phyloP scores from a whole-genome alignment of 2,329 filamentous ascomycete species.

The Aureobasidium mangrovei region DNA sequence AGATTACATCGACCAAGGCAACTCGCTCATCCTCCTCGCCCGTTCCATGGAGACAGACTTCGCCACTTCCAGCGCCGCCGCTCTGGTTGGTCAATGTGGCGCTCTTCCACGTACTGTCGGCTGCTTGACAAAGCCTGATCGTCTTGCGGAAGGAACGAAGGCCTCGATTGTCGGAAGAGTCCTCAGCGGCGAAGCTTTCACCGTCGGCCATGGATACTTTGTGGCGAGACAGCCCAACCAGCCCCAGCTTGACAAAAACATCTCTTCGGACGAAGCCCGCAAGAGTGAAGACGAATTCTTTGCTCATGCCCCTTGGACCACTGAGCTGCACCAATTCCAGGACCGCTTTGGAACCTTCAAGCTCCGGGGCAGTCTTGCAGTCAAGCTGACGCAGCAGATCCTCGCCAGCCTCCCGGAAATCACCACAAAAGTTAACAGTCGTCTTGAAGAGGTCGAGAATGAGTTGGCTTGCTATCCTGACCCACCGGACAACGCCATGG shows the following conservation, averaged over 20 bases:
- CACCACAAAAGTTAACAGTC: conserved; percentile 33
- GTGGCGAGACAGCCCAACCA: conserved; percentile 59
- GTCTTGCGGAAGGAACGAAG: conserved; percentile 46
- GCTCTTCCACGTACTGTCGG: conserved; percentile 38
- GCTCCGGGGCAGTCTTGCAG: conserved; percentile 42
- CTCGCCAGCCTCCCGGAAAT: conserved; percentile 34
- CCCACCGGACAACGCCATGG: conserved; percentile 54
- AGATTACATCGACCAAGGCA: conserved; percentile 59
- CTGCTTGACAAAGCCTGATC: conserved; percentile 79
- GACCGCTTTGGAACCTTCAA: conserved; percentile 44
- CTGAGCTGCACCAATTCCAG: conserved; percentile 30
- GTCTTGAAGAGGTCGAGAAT: conserved; percentile 44
- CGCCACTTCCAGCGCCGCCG: conserved; percentile 63
- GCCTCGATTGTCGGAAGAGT: conserved; percentile 25
- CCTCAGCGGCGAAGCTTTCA: conserved; percentile 52
- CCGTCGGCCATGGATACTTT: conserved; percentile 66
- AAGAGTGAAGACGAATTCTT: conserved; percentile 46
- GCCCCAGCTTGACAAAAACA: conserved; percentile 36
- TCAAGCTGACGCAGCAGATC: conserved; percentile 41
- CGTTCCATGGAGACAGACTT: conserved; percentile 71
- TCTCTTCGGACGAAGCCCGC: conserved; percentile 42
- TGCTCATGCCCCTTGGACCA: conserved; percentile 37
- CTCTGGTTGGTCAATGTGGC: conserved; percentile 19
- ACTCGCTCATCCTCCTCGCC: conserved; percentile 68
- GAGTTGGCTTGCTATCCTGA: conserved; percentile 55